Percentiles rank a stretch among this genome's conserved stretches.
phyloP scores from a whole-genome alignment of 441 rosid genomes.

The Rhodomyrtus psidioides region DNA sequence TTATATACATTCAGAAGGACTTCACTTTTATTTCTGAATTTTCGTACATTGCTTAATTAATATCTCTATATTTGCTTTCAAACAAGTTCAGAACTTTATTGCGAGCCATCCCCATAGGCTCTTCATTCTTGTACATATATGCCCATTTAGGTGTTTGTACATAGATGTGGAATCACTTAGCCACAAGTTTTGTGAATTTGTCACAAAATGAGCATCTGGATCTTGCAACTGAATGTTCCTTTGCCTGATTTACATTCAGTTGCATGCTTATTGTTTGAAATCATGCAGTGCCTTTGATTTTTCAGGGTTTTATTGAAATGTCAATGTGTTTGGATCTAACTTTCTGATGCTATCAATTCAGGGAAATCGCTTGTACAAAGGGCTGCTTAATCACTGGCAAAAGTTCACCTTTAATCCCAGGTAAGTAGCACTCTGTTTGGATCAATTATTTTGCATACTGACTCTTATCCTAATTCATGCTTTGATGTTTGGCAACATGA shows the following conservation, averaged over 20 bases:
- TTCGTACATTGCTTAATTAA: not conserved
- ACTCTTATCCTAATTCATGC: not conserved
- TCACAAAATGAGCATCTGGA: not conserved
- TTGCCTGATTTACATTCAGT: not conserved
- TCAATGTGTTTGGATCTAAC: not conserved
- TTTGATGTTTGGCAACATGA: not conserved
- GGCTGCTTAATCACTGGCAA: conserved; percentile 93
- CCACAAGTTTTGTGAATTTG: not conserved
- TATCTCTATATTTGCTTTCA: not conserved
- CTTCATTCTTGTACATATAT: not conserved
- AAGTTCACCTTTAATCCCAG: conserved; percentile 97
- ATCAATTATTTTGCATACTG: not conserved
- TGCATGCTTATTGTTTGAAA: not conserved
- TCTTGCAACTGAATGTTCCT: not conserved
- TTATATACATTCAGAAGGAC: not conserved
- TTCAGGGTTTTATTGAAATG: not conserved
- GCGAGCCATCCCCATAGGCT: not conserved
- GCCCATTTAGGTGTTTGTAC: not conserved
- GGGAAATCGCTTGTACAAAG: conserved; percentile 88
- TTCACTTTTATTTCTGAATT: not conserved
- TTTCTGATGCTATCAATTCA: conserved; percentile 21
- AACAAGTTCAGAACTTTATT: not conserved
- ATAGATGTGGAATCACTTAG: not conserved
- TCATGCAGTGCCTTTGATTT: not conserved
- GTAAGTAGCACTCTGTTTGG: conserved; percentile 22